Base-by-base conservation (phyloP, 371 early-diverging fungal species). In the Circinella minor region DNA sequence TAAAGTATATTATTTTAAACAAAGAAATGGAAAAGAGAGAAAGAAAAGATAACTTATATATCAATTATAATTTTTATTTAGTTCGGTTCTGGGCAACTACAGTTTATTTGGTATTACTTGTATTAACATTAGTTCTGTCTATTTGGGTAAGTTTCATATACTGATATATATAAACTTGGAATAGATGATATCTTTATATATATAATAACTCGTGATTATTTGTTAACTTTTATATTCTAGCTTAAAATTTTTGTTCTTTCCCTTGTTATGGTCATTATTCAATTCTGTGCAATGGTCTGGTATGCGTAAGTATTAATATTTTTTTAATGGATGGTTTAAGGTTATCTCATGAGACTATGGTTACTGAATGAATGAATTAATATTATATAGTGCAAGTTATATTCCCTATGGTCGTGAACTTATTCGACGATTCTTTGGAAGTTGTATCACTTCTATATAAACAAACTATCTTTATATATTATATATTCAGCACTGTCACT, bases 281-380 rank as follows among this genome's bases (percentile, higher is more conserved):
- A 96, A 77, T 95, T 90, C 82, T 77, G 91, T 69, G 95, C 96
- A 14, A 76, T 96, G 68, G 89, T 94, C 69, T 96, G 96, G 94
- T 93, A 93, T 84, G 85, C 82, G 84, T 84, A 84, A 84, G 84
- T 84, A 71, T 13, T 17, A 1, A 18, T 15, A 8, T 9, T 7
- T 43, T 9, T 43, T 43, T 43, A 43, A 43, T 9, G 11, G 43
- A 3, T 43, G 6, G 43, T 6, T 43, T 43, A 6, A 43, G 43
- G 6, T 9, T 43, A 43, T 9, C 43, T 43, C 43, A 43, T 27
- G 27, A 27, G 27, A 27, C 27, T 1, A 27, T 47, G 36, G 20
- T 55, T 18, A n/a, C 59, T 34, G 13, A 18, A 10, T 17, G 48
- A 11, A 13, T 13, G 49, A 48, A 10, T 71, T 11, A 61, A 27